Base-by-base conservation (phyloP, 495 filamentous ascomycete species). In the Niebla homalea region DNA sequence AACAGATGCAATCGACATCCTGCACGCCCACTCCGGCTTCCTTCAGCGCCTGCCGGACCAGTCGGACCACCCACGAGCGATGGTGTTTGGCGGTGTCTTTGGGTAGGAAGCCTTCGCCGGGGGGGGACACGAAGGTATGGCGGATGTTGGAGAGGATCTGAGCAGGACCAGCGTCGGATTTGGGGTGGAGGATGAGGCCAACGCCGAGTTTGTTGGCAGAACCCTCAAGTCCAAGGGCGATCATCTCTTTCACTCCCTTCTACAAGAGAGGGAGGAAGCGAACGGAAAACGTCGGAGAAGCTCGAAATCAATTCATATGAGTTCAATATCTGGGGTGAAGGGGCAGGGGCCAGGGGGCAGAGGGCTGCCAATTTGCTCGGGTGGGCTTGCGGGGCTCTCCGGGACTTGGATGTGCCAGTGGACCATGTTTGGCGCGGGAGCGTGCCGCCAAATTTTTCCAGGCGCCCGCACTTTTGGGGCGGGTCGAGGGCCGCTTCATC, bases 201-300 rank as follows among this genome's bases (percentile, higher is more conserved):
- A 97, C 81, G 57, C 92, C 92, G 43, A 98, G 75, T 65, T 98
- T 98, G 74, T 98, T 97, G 68, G 92, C 92, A 42, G 87, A 94
- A 63, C 92, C 90, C 71, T 98, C 92, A 62, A 93, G 85, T 43
- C 93, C 93, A 60, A 98, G 78, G 49, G 87, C 81, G 51, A 98
- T 85, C 80, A 83, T 83, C 53, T 50, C 67, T 63, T 12, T 10
- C 29, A 32, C 29, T 32, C 29, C 3, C 14, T 32, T 12, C 25
- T 26, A 32, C 10, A 8, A 11, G 10, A 12, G 29, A 32, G 29
- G 14, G 8, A 26, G 25, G 25, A 26, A 32, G 29, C 14, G 29
- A 32, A 32, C 8, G 12, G 5, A 11, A 32, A 8, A 32, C 26
- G 26, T 6, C 26, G 26, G 26, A 26, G 6, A 32, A 32, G 14